These are phyloP conservation scores for Tylopilus plumbeoviolaceoides DNA, from an alignment of 768 basidiomycete species.

Conservation along the genomic window DNA sequence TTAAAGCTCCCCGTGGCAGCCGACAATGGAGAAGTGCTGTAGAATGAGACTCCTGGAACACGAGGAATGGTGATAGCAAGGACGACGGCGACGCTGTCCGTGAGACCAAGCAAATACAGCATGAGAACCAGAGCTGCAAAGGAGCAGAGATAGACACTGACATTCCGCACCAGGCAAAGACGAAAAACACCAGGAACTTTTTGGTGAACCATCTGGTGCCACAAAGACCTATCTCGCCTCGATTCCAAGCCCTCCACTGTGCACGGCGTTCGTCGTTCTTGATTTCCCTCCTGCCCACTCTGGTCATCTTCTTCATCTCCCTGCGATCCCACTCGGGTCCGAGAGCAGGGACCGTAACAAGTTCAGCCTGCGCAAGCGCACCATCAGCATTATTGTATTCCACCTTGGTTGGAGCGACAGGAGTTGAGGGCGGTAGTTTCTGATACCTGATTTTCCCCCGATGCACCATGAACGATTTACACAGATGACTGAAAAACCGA, in stretches of 20 bases:
- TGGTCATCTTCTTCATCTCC: constrained; percentile 77
- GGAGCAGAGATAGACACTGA: constrained; percentile 32
- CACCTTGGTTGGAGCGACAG: constrained; percentile 26
- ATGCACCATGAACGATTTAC: constrained; percentile 1
- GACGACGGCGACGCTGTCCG: constrained; percentile 57
- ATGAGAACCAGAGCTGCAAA: constrained; percentile 1
- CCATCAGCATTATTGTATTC: constrained; percentile 35
- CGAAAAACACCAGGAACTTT: constrained; percentile 62
- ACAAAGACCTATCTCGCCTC: constrained; percentile 76
- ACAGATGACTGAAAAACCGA: not conserved
- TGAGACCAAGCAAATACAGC: not conserved
- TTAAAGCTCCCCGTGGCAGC: constrained; percentile 59
- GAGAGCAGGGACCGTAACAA: constrained; percentile 88
- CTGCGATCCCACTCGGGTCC: constrained; percentile 85
- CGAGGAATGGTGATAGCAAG: constrained; percentile 82
- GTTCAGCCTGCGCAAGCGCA: constrained; percentile 58
- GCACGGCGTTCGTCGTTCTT: constrained; percentile 49
- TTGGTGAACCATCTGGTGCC: constrained; percentile 72
- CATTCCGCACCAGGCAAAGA: constrained; percentile 58
- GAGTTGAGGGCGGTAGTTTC: constrained; percentile 33
- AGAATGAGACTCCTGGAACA: constrained; percentile 69
- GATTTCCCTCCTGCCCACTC: constrained; percentile 61
- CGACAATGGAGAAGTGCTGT: constrained; percentile 50
- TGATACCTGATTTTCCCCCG: constrained; percentile 37
- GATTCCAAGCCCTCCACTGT: constrained; percentile 72